Evolutionary conservation across 768 basidiomycete species (phyloP).

Genomic region (Piloderma croceum): DNA sequence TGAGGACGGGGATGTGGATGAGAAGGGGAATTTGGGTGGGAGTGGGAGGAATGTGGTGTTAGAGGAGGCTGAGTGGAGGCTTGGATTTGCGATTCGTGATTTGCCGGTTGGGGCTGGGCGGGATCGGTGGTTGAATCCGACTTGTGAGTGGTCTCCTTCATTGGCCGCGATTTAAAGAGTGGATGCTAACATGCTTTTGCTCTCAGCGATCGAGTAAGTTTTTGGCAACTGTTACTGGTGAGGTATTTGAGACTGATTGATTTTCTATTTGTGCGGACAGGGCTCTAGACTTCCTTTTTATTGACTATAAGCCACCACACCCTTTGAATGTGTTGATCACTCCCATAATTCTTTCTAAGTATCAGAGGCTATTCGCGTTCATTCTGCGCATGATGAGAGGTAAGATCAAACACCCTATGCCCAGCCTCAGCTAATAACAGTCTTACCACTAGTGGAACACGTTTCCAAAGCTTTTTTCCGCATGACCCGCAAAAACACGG

Average conservation of each 20-base stretch:
- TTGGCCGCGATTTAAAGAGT: not conserved
- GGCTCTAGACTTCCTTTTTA: slow-evolving; percentile 84
- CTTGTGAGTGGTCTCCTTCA: slow-evolving; percentile 48
- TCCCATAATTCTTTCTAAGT: slow-evolving; percentile 69
- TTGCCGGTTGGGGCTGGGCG: slow-evolving; percentile 56
- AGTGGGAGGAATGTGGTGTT: slow-evolving; percentile 17
- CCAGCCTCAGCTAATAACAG: not conserved
- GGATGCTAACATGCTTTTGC: not conserved
- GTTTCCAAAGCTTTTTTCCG: slow-evolving; percentile 62
- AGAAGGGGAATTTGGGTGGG: slow-evolving; percentile 27
- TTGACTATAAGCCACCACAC: slow-evolving; percentile 86
- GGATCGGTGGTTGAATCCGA: slow-evolving; percentile 78
- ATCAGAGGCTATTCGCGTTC: slow-evolving; percentile 78
- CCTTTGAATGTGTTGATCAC: slow-evolving; percentile 72
- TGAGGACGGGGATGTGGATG: slow-evolving; percentile 28
- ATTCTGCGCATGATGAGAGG: slow-evolving; percentile 77
- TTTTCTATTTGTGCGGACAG: slow-evolving; percentile 37
- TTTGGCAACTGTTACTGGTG: not conserved
- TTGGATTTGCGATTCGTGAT: slow-evolving; percentile 83
- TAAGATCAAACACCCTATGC: slow-evolving; percentile 22
- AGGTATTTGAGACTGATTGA: not conserved
- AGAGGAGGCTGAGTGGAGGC: slow-evolving; percentile 65
- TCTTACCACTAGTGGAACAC: slow-evolving; percentile 48
- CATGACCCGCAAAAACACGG: slow-evolving; percentile 41
- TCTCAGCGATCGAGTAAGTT: slow-evolving; percentile 31